phyloP scores from a whole-genome alignment of 139 green algal species.

The Raphidocelis subcapitata region DNA sequence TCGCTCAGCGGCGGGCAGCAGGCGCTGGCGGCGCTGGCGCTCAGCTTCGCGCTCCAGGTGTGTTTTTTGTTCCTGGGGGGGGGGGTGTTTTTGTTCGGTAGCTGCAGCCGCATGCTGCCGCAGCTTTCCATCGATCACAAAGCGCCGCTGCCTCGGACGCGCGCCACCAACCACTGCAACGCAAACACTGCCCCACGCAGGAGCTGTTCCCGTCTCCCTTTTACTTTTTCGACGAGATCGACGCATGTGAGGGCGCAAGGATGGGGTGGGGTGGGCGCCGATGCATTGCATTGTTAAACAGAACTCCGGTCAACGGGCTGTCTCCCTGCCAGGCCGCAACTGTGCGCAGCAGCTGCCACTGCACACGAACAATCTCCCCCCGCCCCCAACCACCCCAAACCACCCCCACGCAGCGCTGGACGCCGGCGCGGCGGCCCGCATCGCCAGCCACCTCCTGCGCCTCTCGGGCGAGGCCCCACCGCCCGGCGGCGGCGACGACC shows the following conservation, averaged over 20 bases:
- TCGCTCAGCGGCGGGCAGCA: slow-evolving; percentile 79
- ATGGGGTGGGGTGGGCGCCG: neutral
- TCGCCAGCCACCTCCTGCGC: neutral
- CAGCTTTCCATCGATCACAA: no score
- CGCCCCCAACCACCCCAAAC: neutral
- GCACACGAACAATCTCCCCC: neutral
- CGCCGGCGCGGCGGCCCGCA: no score
- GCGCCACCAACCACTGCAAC: neutral
- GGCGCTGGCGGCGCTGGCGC: slow-evolving; percentile 70
- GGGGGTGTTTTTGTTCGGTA: neutral
- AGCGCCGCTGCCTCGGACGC: neutral
- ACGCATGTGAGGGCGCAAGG: neutral
- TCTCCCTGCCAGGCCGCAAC: no score
- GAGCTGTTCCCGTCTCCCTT: slow-evolving; percentile 76
- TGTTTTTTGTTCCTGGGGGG: neutral
- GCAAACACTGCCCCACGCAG: slow-evolving; percentile 50
- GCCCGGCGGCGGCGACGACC: neutral
- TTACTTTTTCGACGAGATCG: slow-evolving; percentile 88
- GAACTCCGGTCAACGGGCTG: no score
- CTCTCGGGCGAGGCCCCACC: neutral
- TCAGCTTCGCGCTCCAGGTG: slow-evolving; percentile 74
- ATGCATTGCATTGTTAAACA: neutral
- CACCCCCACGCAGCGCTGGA: no score
- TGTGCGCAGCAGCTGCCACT: slow-evolving; percentile 47
- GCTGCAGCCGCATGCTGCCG: no score